phyloP scores from a whole-genome alignment of 805 yeast genomes.

The Cyberlindnera petersonii region DNA sequence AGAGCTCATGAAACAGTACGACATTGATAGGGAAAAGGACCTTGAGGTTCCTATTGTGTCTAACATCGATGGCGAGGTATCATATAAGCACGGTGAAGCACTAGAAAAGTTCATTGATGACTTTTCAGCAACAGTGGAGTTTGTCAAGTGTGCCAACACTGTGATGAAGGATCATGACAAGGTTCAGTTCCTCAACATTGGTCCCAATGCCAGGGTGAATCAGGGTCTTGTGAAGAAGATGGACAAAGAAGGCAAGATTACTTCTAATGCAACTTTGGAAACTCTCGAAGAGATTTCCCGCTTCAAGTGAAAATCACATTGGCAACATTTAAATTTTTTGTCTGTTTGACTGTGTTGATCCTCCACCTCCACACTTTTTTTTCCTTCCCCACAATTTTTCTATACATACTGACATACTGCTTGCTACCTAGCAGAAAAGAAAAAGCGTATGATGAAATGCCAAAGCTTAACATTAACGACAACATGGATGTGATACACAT shows the following conservation, averaged over 20 bases:
- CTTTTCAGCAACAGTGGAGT: conserved; percentile 43
- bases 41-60: conserved; percentile 35
- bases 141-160: conserved; percentile 34
- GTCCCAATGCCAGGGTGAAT: conserved; percentile 25
- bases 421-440: no score
- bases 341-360: no score
- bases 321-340: background rate
- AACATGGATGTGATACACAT: no score
- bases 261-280: conserved; percentile 9
- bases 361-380: no score
- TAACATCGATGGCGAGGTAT: conserved; percentile 33
- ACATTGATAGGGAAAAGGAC: conserved; percentile 11
- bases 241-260: conserved; percentile 9
- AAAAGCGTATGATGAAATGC: no score
- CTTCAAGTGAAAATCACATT: background rate
- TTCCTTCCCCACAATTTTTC: background rate
- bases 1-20: conserved; percentile 13
- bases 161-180: conserved; percentile 3
- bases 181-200: conserved; percentile 19
- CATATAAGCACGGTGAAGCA: conserved; percentile 25
- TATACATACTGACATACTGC: no score
- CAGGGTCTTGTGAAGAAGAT: conserved; percentile 18
- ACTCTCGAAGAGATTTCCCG: conserved; percentile 9
- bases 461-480: no score
- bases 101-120: conserved; percentile 34